phyloP scores from a whole-genome alignment of 176 grass and related monocot genomes.

The Elaeis guineensis region DNA sequence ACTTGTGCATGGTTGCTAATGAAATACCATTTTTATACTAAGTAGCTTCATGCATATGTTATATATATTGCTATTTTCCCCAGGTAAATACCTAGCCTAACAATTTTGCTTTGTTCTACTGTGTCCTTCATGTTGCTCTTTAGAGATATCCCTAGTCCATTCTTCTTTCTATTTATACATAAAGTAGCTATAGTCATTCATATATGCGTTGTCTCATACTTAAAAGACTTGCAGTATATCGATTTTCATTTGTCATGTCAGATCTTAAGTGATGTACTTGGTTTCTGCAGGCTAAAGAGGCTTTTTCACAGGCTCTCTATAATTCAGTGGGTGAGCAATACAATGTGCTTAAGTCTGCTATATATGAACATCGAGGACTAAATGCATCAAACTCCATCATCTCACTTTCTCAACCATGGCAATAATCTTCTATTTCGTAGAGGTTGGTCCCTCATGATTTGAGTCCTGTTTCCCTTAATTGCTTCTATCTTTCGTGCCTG shows the following conservation, averaged over 20 bases:
- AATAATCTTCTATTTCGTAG: slow-evolving; percentile 23
- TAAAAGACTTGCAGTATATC: neutral
- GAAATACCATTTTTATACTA: too few species aligned
- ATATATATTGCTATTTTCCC: too few species aligned
- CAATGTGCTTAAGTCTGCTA: slow-evolving; percentile 64
- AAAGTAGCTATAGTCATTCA: too few species aligned
- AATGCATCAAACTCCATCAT: slow-evolving; percentile 37
- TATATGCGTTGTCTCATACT: too few species aligned
- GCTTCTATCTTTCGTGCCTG: too few species aligned
- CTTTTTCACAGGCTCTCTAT: slow-evolving; percentile 52
- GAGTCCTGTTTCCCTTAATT: slow-evolving; percentile 12
- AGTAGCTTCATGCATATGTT: too few species aligned
- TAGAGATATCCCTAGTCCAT: too few species aligned
- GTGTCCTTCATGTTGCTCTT: too few species aligned
- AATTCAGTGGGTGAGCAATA: slow-evolving; percentile 63
- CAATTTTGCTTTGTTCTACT: too few species aligned
- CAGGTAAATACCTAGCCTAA: too few species aligned
- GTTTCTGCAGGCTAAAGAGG: slow-evolving; percentile 44
- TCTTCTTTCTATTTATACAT: too few species aligned
- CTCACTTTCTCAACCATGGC: slow-evolving; percentile 84
- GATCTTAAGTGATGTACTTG: neutral
- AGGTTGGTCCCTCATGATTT: slow-evolving; percentile 13
- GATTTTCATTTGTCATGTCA: neutral
- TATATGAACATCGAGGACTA: slow-evolving; percentile 40
- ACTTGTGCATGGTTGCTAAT: too few species aligned